These are phyloP conservation scores for Alternaria brassicae DNA, from an alignment of 2,329 filamentous ascomycete genomes.

Conservation along the genomic window DNA sequence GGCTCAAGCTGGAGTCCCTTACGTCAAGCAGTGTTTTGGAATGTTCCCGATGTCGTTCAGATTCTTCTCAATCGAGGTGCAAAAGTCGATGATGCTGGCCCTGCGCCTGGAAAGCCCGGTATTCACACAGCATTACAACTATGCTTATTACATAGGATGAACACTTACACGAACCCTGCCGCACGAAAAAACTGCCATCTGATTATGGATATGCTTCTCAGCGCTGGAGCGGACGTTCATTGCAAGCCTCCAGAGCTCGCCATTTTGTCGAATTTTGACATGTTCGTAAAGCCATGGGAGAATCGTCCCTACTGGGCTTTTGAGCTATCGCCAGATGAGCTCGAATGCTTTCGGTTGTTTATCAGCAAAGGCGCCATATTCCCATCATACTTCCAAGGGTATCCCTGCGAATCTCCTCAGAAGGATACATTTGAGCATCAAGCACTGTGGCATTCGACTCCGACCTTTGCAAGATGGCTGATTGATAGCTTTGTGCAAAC, in stretches of 20 bases:
- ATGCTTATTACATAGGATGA: constrained; percentile 32
- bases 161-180: constrained; percentile 23
- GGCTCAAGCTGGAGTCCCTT: constrained; percentile 40
- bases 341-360: constrained; percentile 39
- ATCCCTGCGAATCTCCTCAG: constrained; percentile 28
- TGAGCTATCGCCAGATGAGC: constrained; percentile 28
- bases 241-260: constrained; percentile 20
- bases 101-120: constrained; percentile 12
- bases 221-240: constrained; percentile 41
- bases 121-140: constrained; percentile 35
- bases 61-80: constrained; percentile 41
- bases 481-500: constrained; percentile 28
- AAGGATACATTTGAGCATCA: constrained; percentile 42
- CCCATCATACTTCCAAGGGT: constrained; percentile 27
- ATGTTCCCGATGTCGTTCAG: constrained; percentile 38
- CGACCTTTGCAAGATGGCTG: constrained; percentile 30
- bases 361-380: constrained; percentile 36
- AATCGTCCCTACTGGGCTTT: constrained; percentile 32
- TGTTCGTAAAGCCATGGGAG: constrained; percentile 43
- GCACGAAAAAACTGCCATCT: constrained; percentile 31
- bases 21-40: constrained; percentile 43
- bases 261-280: constrained; percentile 29
- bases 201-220: constrained; percentile 38
- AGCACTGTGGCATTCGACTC: constrained; percentile 43
- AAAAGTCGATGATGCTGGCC: constrained; percentile 30